phyloP scores from a whole-genome alignment of 192 early-diverging fungal species.

The Coemansia sp. region DNA sequence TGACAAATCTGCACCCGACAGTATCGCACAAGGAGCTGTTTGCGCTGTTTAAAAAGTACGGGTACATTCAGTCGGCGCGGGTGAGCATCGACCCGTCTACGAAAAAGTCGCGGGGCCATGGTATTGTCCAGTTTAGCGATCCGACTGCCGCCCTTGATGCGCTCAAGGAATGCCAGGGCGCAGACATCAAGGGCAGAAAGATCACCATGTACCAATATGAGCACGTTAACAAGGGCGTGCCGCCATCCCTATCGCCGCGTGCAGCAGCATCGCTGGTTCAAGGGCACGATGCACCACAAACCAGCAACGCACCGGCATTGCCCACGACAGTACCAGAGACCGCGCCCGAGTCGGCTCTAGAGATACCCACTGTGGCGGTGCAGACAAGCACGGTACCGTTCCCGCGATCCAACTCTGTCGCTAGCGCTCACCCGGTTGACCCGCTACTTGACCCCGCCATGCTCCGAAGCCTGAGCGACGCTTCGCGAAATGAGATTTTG shows the following conservation, averaged over 20 bases:
- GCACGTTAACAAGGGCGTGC: conserved; percentile 45
- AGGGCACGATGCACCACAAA: neutral
- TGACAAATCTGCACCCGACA: conserved; percentile 55
- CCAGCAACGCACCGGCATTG: neutral
- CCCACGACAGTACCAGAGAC: neutral
- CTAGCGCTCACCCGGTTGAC: conserved; percentile 16
- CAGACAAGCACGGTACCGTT: conserved; percentile 18
- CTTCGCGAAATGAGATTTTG: conserved; percentile 48
- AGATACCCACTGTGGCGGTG: neutral
- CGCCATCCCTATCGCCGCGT: neutral
- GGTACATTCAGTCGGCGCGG: conserved; percentile 56
- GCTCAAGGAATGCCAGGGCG: conserved; percentile 47
- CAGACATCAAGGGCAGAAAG: conserved; percentile 56
- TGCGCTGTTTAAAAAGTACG: conserved; percentile 59
- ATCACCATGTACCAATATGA: conserved; percentile 58
- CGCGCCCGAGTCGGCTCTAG: neutral
- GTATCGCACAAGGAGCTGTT: conserved; percentile 61
- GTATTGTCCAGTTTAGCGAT: conserved; percentile 56
- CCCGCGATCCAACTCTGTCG: conserved; percentile 21
- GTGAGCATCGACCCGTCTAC: conserved; percentile 53
- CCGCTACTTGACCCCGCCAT: conserved; percentile 41
- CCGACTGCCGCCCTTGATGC: conserved; percentile 49
- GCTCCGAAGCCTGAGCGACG: conserved; percentile 36
- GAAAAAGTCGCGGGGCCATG: conserved; percentile 53
- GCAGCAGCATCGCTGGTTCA: neutral